Conservation (phyloP, 2,329 filamentous ascomycete species). For the Curvularia sp. region DNA sequence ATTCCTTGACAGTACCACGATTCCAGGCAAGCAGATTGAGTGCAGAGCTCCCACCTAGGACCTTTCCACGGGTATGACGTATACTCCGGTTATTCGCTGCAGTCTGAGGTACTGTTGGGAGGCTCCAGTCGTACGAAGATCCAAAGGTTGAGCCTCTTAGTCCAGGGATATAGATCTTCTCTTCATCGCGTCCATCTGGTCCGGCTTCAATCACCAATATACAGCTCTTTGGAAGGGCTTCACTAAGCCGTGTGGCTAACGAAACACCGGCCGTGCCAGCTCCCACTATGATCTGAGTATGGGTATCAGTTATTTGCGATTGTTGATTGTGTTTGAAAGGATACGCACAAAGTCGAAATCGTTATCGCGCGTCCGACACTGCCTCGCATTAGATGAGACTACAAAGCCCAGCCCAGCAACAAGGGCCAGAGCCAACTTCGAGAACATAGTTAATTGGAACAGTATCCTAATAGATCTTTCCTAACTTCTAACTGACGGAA, state of each 20-base stretch:
- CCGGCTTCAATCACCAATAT: slow-evolving; percentile 32
- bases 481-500: background rate
- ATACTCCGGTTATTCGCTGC: slow-evolving; percentile 45
- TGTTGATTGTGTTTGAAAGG: background rate
- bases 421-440: background rate
- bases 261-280: slow-evolving; percentile 33
- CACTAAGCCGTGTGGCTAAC: slow-evolving; percentile 36
- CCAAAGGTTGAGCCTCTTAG: slow-evolving; percentile 30
- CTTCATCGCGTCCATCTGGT: slow-evolving; percentile 33
- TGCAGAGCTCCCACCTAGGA: slow-evolving; percentile 45
- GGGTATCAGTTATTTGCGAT: background rate
- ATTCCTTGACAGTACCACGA: slow-evolving; percentile 42
- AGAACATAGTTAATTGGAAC: background rate
- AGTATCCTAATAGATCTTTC: background rate
- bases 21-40: slow-evolving; percentile 48
- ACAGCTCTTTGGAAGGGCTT: slow-evolving; percentile 28
- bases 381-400: background rate
- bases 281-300: slow-evolving; percentile 19
- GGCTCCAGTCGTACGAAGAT: slow-evolving; percentile 43
- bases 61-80: slow-evolving; percentile 28
- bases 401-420: slow-evolving; percentile 3
- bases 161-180: slow-evolving; percentile 31
- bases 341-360: slow-evolving; percentile 14
- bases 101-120: slow-evolving; percentile 53
- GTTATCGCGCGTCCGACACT: background rate